Evolutionary conservation across 2,329 filamentous ascomycete species (phyloP).

Genomic region (Fusarium sp.): DNA sequence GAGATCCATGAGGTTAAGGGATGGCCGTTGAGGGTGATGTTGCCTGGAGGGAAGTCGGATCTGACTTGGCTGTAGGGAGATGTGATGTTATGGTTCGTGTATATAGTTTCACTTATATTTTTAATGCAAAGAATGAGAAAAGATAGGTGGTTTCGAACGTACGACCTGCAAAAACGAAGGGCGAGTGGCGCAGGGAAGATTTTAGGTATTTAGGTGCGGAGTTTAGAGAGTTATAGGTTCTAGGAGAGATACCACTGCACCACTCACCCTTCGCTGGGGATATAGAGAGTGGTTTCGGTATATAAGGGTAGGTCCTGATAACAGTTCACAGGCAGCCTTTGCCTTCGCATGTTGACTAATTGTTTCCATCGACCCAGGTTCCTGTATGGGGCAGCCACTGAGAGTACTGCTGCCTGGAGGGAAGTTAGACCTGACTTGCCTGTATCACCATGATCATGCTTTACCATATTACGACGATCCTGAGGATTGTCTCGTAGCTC

Average conservation of each 20-base stretch:
- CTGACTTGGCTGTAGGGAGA: constrained; percentile 26
- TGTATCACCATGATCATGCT: too few relatives aligned
- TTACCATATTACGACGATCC: too few relatives aligned
- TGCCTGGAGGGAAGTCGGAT: constrained; percentile 45
- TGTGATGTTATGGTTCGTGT: neutral
- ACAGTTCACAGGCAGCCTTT: too few relatives aligned
- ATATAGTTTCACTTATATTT: rapidly evolving
- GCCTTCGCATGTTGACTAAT: too few relatives aligned
- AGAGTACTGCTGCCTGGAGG: constrained; percentile 46
- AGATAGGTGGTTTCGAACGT: neutral
- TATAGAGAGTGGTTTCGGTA: neutral
- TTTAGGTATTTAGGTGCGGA: neutral
- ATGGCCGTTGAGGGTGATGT: constrained; percentile 48
- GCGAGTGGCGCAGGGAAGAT: too few relatives aligned
- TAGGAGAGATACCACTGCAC: neutral
- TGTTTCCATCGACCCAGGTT: too few relatives aligned
- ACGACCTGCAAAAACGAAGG: neutral
- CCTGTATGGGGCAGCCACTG: neutral
- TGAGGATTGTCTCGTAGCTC: too few relatives aligned
- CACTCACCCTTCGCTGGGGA: neutral
- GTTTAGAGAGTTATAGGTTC: neutral
- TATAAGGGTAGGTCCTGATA: neutral
- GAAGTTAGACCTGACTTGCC: too few relatives aligned
- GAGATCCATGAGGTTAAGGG: constrained; percentile 40
- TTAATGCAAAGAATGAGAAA: neutral